Conservation (phyloP, 805 yeast genomes). For the Yamadazyma ubonensis region DNA sequence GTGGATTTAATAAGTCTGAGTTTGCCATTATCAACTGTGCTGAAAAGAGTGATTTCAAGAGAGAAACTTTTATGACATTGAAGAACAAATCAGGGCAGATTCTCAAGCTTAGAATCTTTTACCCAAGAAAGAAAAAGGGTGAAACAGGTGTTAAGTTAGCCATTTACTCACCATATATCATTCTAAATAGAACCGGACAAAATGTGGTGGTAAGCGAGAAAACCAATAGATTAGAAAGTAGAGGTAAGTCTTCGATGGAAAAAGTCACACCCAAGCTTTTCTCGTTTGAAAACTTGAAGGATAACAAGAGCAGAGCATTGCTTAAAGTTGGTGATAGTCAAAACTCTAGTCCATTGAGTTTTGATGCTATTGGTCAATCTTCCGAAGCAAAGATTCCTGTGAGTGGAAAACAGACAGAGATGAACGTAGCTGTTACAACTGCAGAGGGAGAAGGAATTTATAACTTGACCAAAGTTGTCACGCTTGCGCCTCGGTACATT, state of each 20-base stretch:
- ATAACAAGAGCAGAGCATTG: slow-evolving; percentile 63
- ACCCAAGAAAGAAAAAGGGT: slow-evolving; percentile 49
- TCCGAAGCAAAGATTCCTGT: slow-evolving; percentile 51
- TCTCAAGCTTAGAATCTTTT: slow-evolving; percentile 63
- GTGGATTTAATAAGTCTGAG: slow-evolving; percentile 64
- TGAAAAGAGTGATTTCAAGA: slow-evolving; percentile 48
- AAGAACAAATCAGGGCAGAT: slow-evolving; percentile 65
- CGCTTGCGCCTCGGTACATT: slow-evolving; percentile 80
- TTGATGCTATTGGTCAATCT: slow-evolving; percentile 87
- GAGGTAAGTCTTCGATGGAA: slow-evolving; percentile 31
- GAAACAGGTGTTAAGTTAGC: slow-evolving; percentile 63
- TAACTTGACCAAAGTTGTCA: slow-evolving; percentile 70
- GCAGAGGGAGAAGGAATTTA: slow-evolving; percentile 86
- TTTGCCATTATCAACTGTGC: slow-evolving; percentile 74
- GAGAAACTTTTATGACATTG: slow-evolving; percentile 54
- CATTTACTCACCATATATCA: slow-evolving; percentile 81
- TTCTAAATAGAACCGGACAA: slow-evolving; percentile 77
- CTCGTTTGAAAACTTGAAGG: slow-evolving; percentile 66
- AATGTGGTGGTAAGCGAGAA: slow-evolving; percentile 59
- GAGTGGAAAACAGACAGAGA: slow-evolving; percentile 54
- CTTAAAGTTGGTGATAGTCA: slow-evolving; percentile 66
- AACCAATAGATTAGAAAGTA: slow-evolving; percentile 47
- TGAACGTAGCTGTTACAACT: slow-evolving; percentile 71
- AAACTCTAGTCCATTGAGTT: slow-evolving; percentile 72
- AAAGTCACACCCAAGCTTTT: slow-evolving; percentile 66